Percentiles rank a stretch among this genome's conserved stretches.
Evolutionary conservation across 305 asterid species (phyloP).

Genomic region (Fraxinus nigra): DNA sequence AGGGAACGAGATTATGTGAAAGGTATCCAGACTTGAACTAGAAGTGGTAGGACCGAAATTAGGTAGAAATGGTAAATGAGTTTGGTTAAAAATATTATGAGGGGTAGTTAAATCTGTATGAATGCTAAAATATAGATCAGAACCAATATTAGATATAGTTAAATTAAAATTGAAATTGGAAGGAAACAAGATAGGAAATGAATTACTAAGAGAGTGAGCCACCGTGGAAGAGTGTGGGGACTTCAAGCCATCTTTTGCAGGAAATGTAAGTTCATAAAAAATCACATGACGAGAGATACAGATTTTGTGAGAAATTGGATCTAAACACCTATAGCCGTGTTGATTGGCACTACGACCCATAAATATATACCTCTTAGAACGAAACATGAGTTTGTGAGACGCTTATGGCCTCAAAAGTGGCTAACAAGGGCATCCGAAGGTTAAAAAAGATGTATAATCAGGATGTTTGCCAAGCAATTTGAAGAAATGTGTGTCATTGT

Average conservation of each 20-base stretch:
- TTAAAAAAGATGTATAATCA: not conserved
- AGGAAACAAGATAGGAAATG: not conserved
- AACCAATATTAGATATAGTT: too few species aligned
- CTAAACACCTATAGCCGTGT: not conserved
- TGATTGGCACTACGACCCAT: not conserved
- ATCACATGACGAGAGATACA: not conserved
- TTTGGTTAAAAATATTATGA: not conserved
- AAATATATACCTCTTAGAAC: not conserved
- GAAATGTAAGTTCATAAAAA: not conserved
- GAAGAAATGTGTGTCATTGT: not conserved
- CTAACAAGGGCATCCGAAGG: not conserved
- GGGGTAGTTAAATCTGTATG: too few species aligned
- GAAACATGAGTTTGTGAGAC: not conserved
- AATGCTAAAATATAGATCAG: too few species aligned
- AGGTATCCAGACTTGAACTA: too few species aligned
- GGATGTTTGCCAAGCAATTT: not conserved
- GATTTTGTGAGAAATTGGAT: not conserved
- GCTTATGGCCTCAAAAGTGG: not conserved
- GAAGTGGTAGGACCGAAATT: not conserved
- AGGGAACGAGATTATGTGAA: too few species aligned
- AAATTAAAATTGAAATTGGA: not conserved
- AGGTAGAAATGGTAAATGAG: not conserved
- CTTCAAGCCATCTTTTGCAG: not conserved
- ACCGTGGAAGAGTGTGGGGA: not conserved
- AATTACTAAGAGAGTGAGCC: not conserved